Evolutionary conservation across 2,329 filamentous ascomycete genomes (phyloP).

Genomic region (Fusarium tupiense): DNA sequence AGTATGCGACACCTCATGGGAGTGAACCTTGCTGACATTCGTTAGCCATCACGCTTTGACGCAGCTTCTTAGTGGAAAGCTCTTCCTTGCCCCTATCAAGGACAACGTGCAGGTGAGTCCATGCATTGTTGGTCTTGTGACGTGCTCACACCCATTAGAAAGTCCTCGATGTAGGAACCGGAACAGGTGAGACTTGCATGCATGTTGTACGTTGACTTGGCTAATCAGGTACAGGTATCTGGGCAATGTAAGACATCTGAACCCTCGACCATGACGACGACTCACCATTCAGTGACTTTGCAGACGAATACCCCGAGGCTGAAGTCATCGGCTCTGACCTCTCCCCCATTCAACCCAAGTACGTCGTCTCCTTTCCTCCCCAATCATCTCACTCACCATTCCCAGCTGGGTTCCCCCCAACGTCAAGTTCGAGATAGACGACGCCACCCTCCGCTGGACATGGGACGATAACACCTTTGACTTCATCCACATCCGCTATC

Average conservation of each 20-base stretch:
- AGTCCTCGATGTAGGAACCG: constrained; percentile 39
- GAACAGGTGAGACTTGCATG: constrained; percentile 16
- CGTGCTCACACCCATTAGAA: constrained; percentile 7
- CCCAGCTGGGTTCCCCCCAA: constrained; percentile 32
- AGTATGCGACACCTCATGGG: neutral
- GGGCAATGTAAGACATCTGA: constrained; percentile 31
- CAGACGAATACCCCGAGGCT: constrained; percentile 32
- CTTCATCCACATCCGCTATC: constrained; percentile 38
- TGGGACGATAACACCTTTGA: constrained; percentile 32
- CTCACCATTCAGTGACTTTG: constrained; percentile 26
- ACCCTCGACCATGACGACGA: rapidly evolving
- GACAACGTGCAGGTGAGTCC: constrained; percentile 26
- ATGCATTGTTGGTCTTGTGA: neutral
- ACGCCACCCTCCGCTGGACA: constrained; percentile 33
- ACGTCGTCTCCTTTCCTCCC: rapidly evolving
- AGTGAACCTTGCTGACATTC: neutral
- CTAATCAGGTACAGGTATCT: constrained; percentile 25
- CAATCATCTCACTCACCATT: neutral
- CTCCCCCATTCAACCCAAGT: constrained; percentile 35
- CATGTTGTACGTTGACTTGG: neutral
- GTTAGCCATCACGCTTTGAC: constrained; percentile 38
- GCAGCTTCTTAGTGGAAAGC: constrained; percentile 18
- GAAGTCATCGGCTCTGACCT: constrained; percentile 36
- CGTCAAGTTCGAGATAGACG: constrained; percentile 37
- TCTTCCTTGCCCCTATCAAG: constrained; percentile 35